phyloP scores from a whole-genome alignment of 192 early-diverging fungal genomes.

The Coemansia sp. region DNA sequence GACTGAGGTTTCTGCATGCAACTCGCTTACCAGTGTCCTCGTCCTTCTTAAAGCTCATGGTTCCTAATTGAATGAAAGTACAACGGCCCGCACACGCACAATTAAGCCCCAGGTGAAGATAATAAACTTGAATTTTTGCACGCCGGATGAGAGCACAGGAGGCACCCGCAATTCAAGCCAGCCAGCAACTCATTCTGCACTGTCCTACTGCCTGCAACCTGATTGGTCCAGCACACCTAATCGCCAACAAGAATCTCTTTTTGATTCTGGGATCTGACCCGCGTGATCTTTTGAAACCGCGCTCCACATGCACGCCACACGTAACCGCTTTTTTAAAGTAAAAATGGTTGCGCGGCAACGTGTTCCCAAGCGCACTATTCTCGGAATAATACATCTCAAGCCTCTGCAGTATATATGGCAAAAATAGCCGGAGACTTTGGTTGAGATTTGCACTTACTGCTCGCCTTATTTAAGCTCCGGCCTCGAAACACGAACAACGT shows the following conservation, averaged over 20 bases:
- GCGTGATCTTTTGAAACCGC: neutral
- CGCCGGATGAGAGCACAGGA: neutral
- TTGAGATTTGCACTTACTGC: neutral
- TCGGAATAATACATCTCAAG: neutral
- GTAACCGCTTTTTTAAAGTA: too few species aligned
- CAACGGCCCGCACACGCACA: too few species aligned
- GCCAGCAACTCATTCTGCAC: too few species aligned
- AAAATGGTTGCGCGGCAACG: neutral
- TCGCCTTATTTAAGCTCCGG: too few species aligned
- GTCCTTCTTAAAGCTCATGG: slow-evolving; percentile 53
- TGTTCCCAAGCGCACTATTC: neutral
- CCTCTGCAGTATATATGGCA: neutral
- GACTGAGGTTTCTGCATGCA: neutral
- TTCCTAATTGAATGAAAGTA: too few species aligned
- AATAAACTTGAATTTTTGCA: too few species aligned
- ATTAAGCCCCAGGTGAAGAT: too few species aligned
- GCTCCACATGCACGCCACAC: neutral
- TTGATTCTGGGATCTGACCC: neutral
- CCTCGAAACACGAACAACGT: too few species aligned
- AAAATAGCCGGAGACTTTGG: neutral
- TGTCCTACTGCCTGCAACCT: neutral
- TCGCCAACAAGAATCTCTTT: neutral
- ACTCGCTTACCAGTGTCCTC: slow-evolving; percentile 44
- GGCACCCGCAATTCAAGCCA: neutral
- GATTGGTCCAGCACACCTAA: slow-evolving; percentile 18